phyloP scores from a whole-genome alignment of 2,329 filamentous ascomycete genomes.

The Lasiodiplodia sp. region DNA sequence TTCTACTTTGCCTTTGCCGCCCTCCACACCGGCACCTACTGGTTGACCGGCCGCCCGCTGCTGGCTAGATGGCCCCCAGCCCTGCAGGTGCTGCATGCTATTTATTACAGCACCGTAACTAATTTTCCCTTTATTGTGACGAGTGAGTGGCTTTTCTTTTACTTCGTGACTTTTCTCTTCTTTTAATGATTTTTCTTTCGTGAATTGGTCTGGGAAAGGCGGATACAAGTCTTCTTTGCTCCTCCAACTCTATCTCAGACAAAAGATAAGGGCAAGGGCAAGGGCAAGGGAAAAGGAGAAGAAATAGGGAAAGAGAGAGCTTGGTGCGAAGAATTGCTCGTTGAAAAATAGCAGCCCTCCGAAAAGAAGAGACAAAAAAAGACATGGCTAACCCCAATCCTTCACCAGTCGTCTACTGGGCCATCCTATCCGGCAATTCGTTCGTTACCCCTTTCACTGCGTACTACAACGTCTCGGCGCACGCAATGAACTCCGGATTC shows the following conservation, averaged over 20 bases:
- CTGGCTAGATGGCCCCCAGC: conserved; percentile 47
- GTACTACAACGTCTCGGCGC: conserved; percentile 73
- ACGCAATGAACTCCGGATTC: conserved; percentile 76
- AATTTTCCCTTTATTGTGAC: conserved; percentile 54
- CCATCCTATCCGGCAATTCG: conserved; percentile 43
- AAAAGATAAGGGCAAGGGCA: not conserved
- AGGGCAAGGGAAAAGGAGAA: not conserved
- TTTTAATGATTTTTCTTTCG: not conserved
- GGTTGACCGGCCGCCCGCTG: conserved; percentile 45
- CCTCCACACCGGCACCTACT: conserved; percentile 73
- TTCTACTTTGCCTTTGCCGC: conserved; percentile 78
- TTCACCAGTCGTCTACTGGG: conserved; percentile 52
- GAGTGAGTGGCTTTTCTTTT: conserved; percentile 41
- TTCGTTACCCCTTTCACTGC: conserved; percentile 46
- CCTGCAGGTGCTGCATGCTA: conserved; percentile 49
- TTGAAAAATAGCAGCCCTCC: not conserved
- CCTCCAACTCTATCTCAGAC: too few species aligned
- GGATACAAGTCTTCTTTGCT: too few species aligned
- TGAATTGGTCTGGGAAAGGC: not conserved
- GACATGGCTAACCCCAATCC: not conserved
- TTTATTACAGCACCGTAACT: conserved; percentile 52
- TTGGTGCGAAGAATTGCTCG: not conserved
- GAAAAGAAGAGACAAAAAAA: conserved; percentile 31
- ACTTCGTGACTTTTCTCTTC: not conserved
- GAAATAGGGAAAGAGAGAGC: not conserved